phyloP scores from a whole-genome alignment of 2,329 filamentous ascomycete species.

The Colletotrichum godetiae region DNA sequence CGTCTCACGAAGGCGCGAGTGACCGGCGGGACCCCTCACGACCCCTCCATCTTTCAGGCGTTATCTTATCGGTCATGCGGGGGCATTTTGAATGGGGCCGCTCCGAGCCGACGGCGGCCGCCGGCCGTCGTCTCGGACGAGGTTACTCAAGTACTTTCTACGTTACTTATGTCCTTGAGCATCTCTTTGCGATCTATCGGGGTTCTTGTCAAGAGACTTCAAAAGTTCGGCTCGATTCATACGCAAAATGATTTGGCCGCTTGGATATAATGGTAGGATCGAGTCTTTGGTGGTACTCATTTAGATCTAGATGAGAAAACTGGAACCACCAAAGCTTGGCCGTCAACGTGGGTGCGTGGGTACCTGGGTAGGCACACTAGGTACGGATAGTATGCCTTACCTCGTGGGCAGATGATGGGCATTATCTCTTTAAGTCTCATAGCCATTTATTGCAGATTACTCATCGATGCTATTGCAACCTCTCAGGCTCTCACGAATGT shows the following conservation, averaged over 20 bases:
- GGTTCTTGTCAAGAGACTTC: no score
- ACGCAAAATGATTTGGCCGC: no score
- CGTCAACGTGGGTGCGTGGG: not conserved
- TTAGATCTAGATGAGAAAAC: not conserved
- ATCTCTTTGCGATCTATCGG: not conserved
- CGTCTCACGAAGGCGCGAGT: not conserved
- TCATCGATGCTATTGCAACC: no score
- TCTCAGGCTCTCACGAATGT: no score
- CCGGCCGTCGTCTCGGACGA: slow-evolving; percentile 3
- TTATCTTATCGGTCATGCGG: slow-evolving; percentile 9
- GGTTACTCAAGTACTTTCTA: not conserved
- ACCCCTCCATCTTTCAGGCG: slow-evolving; percentile 4
- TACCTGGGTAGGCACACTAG: no score
- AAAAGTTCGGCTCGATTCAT: no score
- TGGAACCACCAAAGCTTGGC: slow-evolving; percentile 1
- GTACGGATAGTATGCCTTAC: no score
- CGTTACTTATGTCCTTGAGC: not conserved
- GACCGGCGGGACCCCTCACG: not conserved
- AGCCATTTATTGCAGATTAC: no score
- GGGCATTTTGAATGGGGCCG: not conserved
- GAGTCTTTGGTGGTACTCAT: not conserved
- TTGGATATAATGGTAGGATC: not conserved
- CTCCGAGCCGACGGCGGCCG: slow-evolving; percentile 33
- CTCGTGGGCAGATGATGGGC: no score
- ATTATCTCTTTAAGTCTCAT: no score